phyloP scores from a whole-genome alignment of 148 eudicot species.

The Chenopodium suecicum region DNA sequence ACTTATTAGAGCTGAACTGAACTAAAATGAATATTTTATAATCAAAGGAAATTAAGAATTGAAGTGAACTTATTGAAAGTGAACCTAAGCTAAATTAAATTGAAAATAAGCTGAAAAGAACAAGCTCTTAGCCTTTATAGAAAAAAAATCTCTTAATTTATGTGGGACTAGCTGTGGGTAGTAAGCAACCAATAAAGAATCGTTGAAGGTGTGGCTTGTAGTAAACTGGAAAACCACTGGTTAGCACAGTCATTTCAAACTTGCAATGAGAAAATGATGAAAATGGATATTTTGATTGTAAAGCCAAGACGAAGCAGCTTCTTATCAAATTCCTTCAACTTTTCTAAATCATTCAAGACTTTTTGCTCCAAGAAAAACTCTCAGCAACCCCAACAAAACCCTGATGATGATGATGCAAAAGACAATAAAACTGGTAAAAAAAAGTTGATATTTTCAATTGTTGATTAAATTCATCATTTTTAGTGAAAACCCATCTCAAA shows the following conservation, averaged over 20 bases:
- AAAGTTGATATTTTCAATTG: neutral
- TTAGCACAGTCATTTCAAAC: neutral
- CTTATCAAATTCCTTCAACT: neutral
- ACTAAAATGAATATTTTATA: too few relatives aligned
- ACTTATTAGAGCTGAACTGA: too few relatives aligned
- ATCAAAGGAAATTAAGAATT: too few relatives aligned
- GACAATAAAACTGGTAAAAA: constrained; percentile 28
- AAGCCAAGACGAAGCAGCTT: constrained; percentile 18
- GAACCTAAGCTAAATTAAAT: too few relatives aligned
- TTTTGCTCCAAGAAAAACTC: constrained; percentile 36
- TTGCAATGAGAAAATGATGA: neutral
- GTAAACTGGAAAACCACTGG: neutral
- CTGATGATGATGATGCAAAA: constrained; percentile 29
- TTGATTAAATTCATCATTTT: neutral
- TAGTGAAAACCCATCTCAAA: neutral
- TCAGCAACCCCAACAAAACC: constrained; percentile 37
- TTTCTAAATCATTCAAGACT: constrained; percentile 27
- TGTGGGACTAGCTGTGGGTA: too few relatives aligned
- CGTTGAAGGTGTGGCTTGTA: neutral
- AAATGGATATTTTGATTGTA: constrained; percentile 16
- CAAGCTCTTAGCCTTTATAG: too few relatives aligned
- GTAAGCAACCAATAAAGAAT: too few relatives aligned
- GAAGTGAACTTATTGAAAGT: too few relatives aligned
- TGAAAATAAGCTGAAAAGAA: too few relatives aligned
- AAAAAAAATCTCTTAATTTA: too few relatives aligned